These are phyloP conservation scores for Bullera alba DNA, from an alignment of 768 basidiomycete species.

Conservation along the genomic window DNA sequence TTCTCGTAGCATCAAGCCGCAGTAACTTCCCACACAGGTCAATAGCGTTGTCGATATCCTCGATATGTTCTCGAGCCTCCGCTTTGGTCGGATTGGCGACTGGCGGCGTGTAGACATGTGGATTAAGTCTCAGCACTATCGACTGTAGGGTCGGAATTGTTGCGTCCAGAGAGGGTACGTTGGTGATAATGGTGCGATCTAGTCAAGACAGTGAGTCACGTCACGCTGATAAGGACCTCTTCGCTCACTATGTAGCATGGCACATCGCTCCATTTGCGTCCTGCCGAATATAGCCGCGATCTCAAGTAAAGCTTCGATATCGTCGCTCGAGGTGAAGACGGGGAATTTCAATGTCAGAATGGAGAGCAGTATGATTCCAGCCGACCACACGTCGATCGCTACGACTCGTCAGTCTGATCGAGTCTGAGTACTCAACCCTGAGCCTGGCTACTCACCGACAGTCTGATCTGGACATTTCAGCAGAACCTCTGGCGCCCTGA, in stretches of 20 bases:
- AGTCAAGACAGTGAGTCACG: slow-evolving; percentile 6
- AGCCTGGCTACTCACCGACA: slow-evolving; percentile 59
- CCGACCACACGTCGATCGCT: slow-evolving; percentile 98
- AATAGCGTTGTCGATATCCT: slow-evolving; percentile 61
- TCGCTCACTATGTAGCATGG: slow-evolving; percentile 75
- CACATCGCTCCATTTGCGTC: slow-evolving; percentile 72
- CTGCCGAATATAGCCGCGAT: slow-evolving; percentile 79
- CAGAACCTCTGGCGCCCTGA: slow-evolving; percentile 92
- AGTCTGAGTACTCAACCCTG: slow-evolving; percentile 1
- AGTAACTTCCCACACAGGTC: slow-evolving; percentile 68
- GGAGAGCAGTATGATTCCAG: slow-evolving; percentile 83
- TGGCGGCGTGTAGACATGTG: slow-evolving; percentile 50
- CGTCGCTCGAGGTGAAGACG: slow-evolving; percentile 85
- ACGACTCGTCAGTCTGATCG: slow-evolving; percentile 6
- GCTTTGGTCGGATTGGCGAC: slow-evolving; percentile 52
- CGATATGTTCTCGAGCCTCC: slow-evolving; percentile 49
- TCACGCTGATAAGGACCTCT: neutral
- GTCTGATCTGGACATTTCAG: slow-evolving; percentile 89
- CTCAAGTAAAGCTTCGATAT: slow-evolving; percentile 92
- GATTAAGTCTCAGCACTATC: slow-evolving; percentile 73
- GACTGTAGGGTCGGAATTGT: slow-evolving; percentile 64
- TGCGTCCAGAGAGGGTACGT: slow-evolving; percentile 67
- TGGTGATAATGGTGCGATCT: slow-evolving; percentile 89
- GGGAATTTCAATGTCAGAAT: slow-evolving; percentile 90
- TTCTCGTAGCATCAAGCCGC: slow-evolving; percentile 66